Base-by-base conservation (phyloP, 768 basidiomycete genomes). In the Suillus discolor region DNA sequence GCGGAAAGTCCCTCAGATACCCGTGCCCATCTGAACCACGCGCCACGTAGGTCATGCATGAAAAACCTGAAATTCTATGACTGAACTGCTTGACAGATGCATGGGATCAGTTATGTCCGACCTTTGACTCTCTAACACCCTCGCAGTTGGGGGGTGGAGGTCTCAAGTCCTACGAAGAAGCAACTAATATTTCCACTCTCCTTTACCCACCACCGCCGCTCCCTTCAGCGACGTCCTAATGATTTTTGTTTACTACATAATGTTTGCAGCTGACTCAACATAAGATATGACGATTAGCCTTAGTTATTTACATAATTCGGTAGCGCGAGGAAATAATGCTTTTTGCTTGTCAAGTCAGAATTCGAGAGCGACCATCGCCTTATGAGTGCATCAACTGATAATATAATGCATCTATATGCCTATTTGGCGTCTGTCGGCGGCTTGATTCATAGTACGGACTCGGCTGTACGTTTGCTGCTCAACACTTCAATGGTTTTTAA, bases 41-140 rank as follows among this genome's bases (percentile, higher is more conserved):
- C 41, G 9, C 39, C 57, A 6, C 0, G 57, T 60, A 41, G 15
- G 57, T 60, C 20, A 28, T 41, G 28, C 9, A 12, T 60, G 3
- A 38, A 28, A 15, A 3, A 28, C 18, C 4, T 12, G 23, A 25
- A 23, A 0, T 60, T 41, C 18, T 25, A 25, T 20, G 8, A 6
- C 20, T 23, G 44, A 65, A 41, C 5, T 31, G 38, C 2, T 25
- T 53, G 39, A 12, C 25, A 76, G 74, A 59, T 57, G 62, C 70
- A 39, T 75, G 74, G 74, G 66, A 69, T 31, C 15, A 73, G 1
- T 57, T 75, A 38, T 76, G 75, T 28, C 75, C 75, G 7, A 57
- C 42, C 53, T 75, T 39, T 28, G 23, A 75, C 28, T 65, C 74
- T 16, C 63, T 75, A 20, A 39, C 57, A 0, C 28, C 65, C 23